Evolutionary conservation across 495 filamentous ascomycete genomes (phyloP), one percentile per base, ranked within the genome.

Genomic region (Amorphotheca resinae): DNA sequence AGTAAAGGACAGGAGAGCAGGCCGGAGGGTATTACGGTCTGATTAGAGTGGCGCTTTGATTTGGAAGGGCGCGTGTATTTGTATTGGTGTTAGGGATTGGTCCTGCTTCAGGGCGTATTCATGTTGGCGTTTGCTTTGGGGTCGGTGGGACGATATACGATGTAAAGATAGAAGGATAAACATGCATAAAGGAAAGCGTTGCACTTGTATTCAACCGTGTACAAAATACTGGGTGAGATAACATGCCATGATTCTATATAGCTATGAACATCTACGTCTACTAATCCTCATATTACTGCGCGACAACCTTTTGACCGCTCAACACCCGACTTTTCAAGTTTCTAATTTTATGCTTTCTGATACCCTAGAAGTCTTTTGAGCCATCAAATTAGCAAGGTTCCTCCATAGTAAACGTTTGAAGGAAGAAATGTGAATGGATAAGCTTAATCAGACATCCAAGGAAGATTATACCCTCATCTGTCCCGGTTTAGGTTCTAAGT

Each of bases 381-480:
- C n/a, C 25, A 11, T 28, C 25, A 11, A 28, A 28, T 5, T 28
- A 28, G 25, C 25, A 28, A 8, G 11, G 16, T 16, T 28, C 5
- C 25, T 28, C 5, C 25, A 28, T 28, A 28, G 11, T 28, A 28
- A 11, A 28, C 11, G 25, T 32, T 1, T 32, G 28, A 32, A 11
- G 11, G 28, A 1, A 2, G 28, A 32, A 1, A 32, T 32, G 11
- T 32, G 28, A 11, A 4, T 32, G 11, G 26, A 30, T 30, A 32
- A 11, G 28, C 15, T 7, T 7, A n/a, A 30, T 30, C 68, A 76
- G 70, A 77, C 74, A 77, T 77, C 74, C 73, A 77, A 77, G 70
- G 72, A 75, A 77, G 73, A 58, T 55, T 59, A 58, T 33, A 54
- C 67, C 70, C 73, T 76, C 75, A 66, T 68, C 62, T 59, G 64